Percentiles rank a stretch among this genome's conserved stretches.
Conservation (phyloP, 78 protist species). For the Planoprotostelium fungivorum region DNA sequence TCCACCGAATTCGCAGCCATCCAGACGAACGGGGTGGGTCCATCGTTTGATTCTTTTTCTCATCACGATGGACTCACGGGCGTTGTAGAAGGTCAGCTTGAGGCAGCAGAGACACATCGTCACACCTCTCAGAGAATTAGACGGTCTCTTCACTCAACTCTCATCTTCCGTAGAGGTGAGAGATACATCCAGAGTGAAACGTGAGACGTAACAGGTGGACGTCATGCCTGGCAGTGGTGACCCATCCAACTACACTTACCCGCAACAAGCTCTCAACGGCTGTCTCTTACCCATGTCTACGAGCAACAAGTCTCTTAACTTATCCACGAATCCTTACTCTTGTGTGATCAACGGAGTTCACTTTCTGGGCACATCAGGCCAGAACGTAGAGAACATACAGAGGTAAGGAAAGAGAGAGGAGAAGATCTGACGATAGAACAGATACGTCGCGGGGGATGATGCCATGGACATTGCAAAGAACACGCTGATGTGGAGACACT, state of each 20-base stretch:
- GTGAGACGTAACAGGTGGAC: neutral
- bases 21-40: neutral
- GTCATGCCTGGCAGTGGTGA: constrained; percentile 49
- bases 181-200: neutral
- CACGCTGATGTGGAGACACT: constrained; percentile 44
- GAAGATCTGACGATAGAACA: neutral
- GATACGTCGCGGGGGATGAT: neutral
- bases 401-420: constrained; percentile 14
- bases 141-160: neutral
- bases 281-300: constrained; percentile 37
- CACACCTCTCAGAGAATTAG: neutral
- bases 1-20: neutral
- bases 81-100: neutral
- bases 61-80: no score
- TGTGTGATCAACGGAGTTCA: constrained; percentile 28
- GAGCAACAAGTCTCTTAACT: constrained; percentile 25
- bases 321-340: constrained; percentile 41
- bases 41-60: no score
- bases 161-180: neutral
- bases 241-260: constrained; percentile 39
- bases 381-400: constrained; percentile 44
- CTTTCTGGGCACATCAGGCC: constrained; percentile 53
- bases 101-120: neutral
- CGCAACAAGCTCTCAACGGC: constrained; percentile 42
- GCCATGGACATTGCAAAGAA: constrained; percentile 7